Evolutionary conservation across 176 grass and related monocot species (phyloP), one percentile per base, ranked within the genome.

Genomic region (Raddia distichophylla): DNA sequence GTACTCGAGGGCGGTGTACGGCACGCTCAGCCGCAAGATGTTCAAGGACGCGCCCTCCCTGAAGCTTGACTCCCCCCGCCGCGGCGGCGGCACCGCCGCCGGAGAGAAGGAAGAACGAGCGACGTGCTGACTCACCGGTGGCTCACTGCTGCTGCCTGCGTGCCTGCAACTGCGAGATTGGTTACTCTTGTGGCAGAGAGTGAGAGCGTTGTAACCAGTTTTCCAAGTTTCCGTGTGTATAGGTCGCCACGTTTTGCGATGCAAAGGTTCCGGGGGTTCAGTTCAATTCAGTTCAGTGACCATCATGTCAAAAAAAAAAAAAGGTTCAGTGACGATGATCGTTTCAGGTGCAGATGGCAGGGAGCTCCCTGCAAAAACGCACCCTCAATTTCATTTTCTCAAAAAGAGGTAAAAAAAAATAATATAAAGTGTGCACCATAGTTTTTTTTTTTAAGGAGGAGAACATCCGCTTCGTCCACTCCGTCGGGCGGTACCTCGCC

Each of bases 1-100:
- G 71, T 92, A 92, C 82, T 94, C 92, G 3, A 80, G 88, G 80
- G 87, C 83, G 4, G 35, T 89, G 43, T 92, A 83, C 69, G 92
- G 79, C 69, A 92, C 85, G 40, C 87, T 97, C 12, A 97, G 95
- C 69, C 84, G 83, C 65, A 94, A 85, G 80, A 68, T 98, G 79
- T 89, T 92, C 22, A 98, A 94, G 87, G 88, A 86, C 6, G 67
- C 65, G 52, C 86, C 88, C 37, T 40, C 37, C 16, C 15, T 82
- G 11, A 90, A 86, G 78, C 51, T 86, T 73, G 73, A 73, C 35
- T 13, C 45, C 5, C 61, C 12, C 18, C 37, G 19, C 3, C 69
- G 69, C 5, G 40, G 64, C 40, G 10, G 71, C 7, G 3, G 78
- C 37, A 15, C 3, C 69, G 60, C 5, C 40, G 64, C 49, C 13